Evolutionary conservation across 2,329 filamentous ascomycete genomes (phyloP).

Genomic region (Blastomyces emzantsi): DNA sequence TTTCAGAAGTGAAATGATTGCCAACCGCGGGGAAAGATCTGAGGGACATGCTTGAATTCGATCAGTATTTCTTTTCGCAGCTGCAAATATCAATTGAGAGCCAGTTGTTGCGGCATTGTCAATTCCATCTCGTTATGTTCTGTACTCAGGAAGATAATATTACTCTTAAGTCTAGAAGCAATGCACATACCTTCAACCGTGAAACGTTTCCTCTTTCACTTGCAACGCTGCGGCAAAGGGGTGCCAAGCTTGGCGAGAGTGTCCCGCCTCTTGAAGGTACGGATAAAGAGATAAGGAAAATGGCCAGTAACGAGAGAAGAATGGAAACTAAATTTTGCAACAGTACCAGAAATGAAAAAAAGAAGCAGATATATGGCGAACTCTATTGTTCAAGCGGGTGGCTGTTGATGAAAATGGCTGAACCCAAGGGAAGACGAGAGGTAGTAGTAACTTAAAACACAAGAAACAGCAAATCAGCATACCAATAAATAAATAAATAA

Average conservation of each 20-base stretch:
- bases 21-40: neutral
- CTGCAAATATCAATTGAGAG: neutral
- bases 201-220: neutral
- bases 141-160: neutral
- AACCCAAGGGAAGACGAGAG: neutral
- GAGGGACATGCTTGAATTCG: neutral
- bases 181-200: neutral
- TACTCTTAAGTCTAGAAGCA: neutral
- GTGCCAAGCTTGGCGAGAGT: neutral
- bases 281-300: neutral
- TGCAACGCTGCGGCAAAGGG: neutral
- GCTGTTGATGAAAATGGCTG: neutral
- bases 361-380: neutral
- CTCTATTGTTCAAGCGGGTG: neutral
- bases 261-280: neutral
- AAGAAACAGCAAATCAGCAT: neutral
- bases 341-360: neutral
- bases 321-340: neutral
- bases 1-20: neutral
- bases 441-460: neutral
- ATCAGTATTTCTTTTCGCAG: neutral
- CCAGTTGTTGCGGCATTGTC: neutral
- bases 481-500: too few relatives aligned
- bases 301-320: neutral
- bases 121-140: neutral